phyloP scores from a whole-genome alignment of 352 stramenopile genomes.

The Phytophthora tentaculata region DNA sequence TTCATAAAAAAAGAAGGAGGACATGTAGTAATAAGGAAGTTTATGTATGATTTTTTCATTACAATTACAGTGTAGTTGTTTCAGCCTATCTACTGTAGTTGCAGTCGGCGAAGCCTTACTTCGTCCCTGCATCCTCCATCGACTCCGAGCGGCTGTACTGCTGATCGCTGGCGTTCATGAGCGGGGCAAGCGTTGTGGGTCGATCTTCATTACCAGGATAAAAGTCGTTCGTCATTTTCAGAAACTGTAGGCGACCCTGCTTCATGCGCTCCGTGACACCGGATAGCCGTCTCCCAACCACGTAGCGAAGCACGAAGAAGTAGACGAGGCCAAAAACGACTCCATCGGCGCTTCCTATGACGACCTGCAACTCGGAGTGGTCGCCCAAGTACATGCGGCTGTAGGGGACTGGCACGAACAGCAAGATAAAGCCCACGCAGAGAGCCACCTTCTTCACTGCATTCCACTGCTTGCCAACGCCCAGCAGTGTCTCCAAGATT shows the following conservation, averaged over 20 bases:
- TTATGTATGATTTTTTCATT: too few species aligned
- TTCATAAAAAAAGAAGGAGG: too few species aligned
- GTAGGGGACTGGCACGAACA: slow-evolving; percentile 63
- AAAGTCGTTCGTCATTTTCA: slow-evolving; percentile 52
- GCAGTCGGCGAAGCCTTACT: not conserved
- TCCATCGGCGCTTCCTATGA: slow-evolving; percentile 45
- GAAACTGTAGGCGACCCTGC: slow-evolving; percentile 30
- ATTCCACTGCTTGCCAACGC: slow-evolving; percentile 37
- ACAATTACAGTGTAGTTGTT: not conserved
- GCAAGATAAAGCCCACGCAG: slow-evolving; percentile 19
- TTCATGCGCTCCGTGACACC: slow-evolving; percentile 33
- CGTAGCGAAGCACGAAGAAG: slow-evolving; percentile 53
- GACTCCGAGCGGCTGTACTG: slow-evolving; percentile 24
- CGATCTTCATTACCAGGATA: slow-evolving; percentile 21
- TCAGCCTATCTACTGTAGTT: not conserved
- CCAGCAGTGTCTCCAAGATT: slow-evolving; percentile 49
- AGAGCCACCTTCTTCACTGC: slow-evolving; percentile 17
- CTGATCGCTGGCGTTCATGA: slow-evolving; percentile 20
- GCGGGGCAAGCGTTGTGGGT: slow-evolving; percentile 21
- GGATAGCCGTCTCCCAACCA: slow-evolving; percentile 40
- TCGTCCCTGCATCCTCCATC: slow-evolving; percentile 8
- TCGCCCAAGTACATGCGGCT: slow-evolving; percentile 67
- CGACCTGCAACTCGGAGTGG: slow-evolving; percentile 58
- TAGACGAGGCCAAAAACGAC: slow-evolving; percentile 48
- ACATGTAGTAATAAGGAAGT: too few species aligned